Percentiles rank a stretch among this genome's conserved stretches.
phyloP scores from a whole-genome alignment of 305 asterid genomes.

The Coffea humblotiana region DNA sequence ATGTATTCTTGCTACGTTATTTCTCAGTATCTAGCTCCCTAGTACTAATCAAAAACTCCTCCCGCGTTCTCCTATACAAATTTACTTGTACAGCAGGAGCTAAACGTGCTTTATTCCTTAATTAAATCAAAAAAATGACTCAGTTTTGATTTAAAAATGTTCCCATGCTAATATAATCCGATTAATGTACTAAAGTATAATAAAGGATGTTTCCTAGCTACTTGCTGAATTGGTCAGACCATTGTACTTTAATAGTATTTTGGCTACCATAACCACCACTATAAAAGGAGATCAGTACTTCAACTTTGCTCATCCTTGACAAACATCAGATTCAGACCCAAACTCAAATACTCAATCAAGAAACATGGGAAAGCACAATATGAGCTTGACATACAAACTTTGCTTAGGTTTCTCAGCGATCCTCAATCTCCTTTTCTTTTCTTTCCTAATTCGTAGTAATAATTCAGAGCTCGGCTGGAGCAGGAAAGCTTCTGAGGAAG shows the following conservation, averaged over 20 bases:
- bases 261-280: not conserved
- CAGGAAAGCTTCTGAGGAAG: slow-evolving; percentile 52
- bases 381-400: not conserved
- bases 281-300: not conserved
- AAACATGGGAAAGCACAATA: not conserved
- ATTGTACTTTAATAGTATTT: not conserved
- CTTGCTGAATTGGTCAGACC: not conserved
- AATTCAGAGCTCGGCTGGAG: slow-evolving; percentile 36
- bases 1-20: too few species aligned
- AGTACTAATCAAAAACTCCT: too few species aligned
- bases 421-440: not conserved
- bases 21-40: too few species aligned
- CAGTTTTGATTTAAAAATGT: not conserved
- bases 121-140: not conserved
- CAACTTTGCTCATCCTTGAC: not conserved
- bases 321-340: not conserved
- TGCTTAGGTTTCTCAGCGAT: not conserved
- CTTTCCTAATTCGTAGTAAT: not conserved
- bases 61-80: too few species aligned
- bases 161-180: not conserved
- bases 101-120: not conserved
- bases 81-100: not conserved
- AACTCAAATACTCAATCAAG: too few species aligned
- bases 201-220: not conserved
- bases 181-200: not conserved